Evolutionary conservation across 2,329 filamentous ascomycete species (phyloP).

Genomic region (Colletotrichum caudatum): DNA sequence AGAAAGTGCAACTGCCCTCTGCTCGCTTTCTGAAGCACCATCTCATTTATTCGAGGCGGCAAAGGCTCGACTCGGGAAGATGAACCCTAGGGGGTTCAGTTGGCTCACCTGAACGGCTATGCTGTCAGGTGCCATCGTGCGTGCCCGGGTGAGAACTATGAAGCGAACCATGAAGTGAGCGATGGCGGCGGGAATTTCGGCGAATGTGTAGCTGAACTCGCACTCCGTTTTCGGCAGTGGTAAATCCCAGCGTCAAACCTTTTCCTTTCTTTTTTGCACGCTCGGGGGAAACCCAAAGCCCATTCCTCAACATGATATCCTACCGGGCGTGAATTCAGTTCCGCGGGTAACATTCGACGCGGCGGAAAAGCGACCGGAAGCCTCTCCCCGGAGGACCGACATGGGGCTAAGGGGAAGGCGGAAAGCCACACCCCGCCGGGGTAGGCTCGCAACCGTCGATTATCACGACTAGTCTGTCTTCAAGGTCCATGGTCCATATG

Average conservation of each 20-base stretch:
- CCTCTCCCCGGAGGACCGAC: conserved; percentile 26
- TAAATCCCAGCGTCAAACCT: background rate
- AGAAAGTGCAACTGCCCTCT: background rate
- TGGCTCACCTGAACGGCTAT: background rate
- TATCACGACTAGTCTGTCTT: conserved; percentile 2
- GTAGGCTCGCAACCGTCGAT: conserved; percentile 11
- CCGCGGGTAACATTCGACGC: conserved; percentile 6
- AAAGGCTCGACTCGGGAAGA: background rate
- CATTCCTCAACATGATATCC: conserved; percentile 24
- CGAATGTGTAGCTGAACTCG: background rate
- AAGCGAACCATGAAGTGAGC: too few species aligned
- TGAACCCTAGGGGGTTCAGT: background rate
- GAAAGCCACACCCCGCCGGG: background rate
- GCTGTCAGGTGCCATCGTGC: conserved; percentile 1
- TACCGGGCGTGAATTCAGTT: background rate
- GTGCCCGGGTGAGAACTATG: background rate
- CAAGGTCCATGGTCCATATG: conserved; percentile 18
- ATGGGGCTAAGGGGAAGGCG: conserved; percentile 4
- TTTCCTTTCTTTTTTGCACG: background rate
- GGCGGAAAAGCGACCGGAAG: conserved; percentile 28
- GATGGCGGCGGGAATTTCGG: background rate
- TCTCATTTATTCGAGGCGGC: background rate
- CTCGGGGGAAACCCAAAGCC: conserved; percentile 4
- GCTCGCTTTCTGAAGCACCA: conserved; percentile 1
- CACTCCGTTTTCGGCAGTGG: background rate